Evolutionary conservation across 768 basidiomycete species (phyloP).

Genomic region (Amanita rimosa): DNA sequence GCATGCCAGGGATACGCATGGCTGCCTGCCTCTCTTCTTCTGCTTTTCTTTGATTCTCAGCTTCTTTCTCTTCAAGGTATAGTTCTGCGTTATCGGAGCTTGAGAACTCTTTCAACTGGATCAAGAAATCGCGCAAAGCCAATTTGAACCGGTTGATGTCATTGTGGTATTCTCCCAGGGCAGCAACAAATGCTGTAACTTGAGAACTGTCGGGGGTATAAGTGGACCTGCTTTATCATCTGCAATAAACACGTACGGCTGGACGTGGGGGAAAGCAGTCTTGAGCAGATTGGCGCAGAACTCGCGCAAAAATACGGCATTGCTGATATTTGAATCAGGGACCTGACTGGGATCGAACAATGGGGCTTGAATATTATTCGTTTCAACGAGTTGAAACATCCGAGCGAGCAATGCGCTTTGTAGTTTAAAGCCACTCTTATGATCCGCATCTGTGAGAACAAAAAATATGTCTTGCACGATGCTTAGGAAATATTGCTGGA

Average conservation of each 20-base stretch:
- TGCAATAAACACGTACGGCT: constrained; percentile 42
- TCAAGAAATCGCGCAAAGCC: constrained; percentile 92
- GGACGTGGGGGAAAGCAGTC: constrained; percentile 87
- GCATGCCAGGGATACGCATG: constrained; percentile 94
- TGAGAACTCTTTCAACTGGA: constrained; percentile 95
- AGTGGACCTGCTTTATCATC: neutral
- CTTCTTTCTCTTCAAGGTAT: constrained; percentile 90
- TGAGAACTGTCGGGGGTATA: constrained; percentile 39
- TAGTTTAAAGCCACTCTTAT: constrained; percentile 97
- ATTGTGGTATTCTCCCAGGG: constrained; percentile 60
- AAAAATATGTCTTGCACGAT: constrained; percentile 95
- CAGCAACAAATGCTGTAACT: constrained; percentile 57
- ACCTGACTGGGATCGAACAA: constrained; percentile 73
- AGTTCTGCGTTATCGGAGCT: constrained; percentile 82
- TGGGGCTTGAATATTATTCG: constrained; percentile 67
- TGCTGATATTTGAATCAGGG: constrained; percentile 60
- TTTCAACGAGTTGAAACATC: constrained; percentile 88
- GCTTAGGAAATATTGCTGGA: constrained; percentile 91
- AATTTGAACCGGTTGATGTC: constrained; percentile 90
- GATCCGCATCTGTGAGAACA: constrained; percentile 94
- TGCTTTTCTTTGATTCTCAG: constrained; percentile 65
- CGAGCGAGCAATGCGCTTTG: constrained; percentile 88
- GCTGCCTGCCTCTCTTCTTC: constrained; percentile 82
- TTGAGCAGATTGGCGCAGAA: constrained; percentile 82
- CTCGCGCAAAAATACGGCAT: constrained; percentile 70